phyloP scores from a whole-genome alignment of 2,329 filamentous ascomycete species.

The Exophiala lecanii-corni region DNA sequence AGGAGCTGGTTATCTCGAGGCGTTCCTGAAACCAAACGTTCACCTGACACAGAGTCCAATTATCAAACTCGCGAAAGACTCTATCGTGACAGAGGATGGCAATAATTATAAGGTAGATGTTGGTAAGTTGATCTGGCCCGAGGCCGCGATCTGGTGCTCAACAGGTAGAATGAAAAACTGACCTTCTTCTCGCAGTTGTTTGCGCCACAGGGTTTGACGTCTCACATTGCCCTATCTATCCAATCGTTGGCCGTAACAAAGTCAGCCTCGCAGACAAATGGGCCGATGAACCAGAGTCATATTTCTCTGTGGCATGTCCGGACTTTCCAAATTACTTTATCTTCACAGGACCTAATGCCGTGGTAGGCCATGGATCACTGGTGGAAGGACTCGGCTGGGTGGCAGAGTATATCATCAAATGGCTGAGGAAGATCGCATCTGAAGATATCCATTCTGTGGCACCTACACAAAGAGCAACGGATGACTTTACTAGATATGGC shows the following conservation, averaged over 20 bases:
- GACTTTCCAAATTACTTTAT: constrained; percentile 40
- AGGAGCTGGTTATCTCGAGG: constrained; percentile 48
- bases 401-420: constrained; percentile 30
- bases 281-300: constrained; percentile 37
- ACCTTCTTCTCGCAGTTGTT: constrained; percentile 25
- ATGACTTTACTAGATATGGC: constrained; percentile 46
- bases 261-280: constrained; percentile 39
- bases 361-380: constrained; percentile 28
- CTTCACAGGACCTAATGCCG: constrained; percentile 29
- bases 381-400: constrained; percentile 24
- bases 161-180: no score
- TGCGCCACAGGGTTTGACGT: constrained; percentile 38
- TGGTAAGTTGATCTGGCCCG: not conserved
- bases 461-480: constrained; percentile 42
- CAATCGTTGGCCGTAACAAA: constrained; percentile 31
- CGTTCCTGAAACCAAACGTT: constrained; percentile 39
- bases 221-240: constrained; percentile 40
- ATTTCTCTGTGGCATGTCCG: constrained; percentile 43
- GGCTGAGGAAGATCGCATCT: constrained; percentile 30
- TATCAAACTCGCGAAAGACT: constrained; percentile 30
- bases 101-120: constrained; percentile 1
- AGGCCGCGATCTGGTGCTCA: not conserved
- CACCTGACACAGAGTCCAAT: constrained; percentile 31
- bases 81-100: not conserved
- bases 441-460: constrained; percentile 32